A percentile compares a stretch with the other conserved stretches of the same genome.
phyloP scores from a whole-genome alignment of 78 protist species.

The Dictyostelium firmibasis region DNA sequence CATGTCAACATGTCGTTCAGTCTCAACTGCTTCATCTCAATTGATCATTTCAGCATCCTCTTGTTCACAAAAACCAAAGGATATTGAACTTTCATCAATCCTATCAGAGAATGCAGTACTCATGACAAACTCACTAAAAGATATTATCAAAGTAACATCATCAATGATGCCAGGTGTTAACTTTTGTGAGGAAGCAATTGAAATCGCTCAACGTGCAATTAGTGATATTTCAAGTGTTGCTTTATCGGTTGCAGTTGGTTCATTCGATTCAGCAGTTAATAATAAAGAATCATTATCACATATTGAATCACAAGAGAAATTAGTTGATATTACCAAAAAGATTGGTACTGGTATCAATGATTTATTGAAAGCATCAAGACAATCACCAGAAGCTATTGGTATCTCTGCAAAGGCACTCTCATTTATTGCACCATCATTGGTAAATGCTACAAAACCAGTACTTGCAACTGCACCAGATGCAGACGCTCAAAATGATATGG shows the following conservation, averaged over 20 bases:
- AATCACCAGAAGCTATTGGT: constrained; percentile 83
- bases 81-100: constrained; percentile 23
- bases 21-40: constrained; percentile 48
- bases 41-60: constrained; percentile 25
- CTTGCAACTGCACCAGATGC: constrained; percentile 55
- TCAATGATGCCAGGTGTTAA: constrained; percentile 81
- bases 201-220: constrained; percentile 45
- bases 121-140: constrained; percentile 54
- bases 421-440: constrained; percentile 26
- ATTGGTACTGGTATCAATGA: constrained; percentile 68
- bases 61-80: constrained; percentile 54
- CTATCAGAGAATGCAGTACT: constrained; percentile 45
- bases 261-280: constrained; percentile 26
- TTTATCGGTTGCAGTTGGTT: constrained; percentile 78
- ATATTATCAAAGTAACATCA: constrained; percentile 49
- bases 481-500: constrained; percentile 63
- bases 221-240: constrained; percentile 68
- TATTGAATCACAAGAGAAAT: constrained; percentile 55
- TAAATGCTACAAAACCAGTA: constrained; percentile 13
- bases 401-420: constrained; percentile 54
- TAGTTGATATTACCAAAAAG: constrained; percentile 58
- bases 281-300: constrained; percentile 3
- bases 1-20: constrained; percentile 7
- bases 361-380: constrained; percentile 71
- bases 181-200: constrained; percentile 82